Conservation (phyloP, 768 basidiomycete species). For the Mycena chlorophos region DNA sequence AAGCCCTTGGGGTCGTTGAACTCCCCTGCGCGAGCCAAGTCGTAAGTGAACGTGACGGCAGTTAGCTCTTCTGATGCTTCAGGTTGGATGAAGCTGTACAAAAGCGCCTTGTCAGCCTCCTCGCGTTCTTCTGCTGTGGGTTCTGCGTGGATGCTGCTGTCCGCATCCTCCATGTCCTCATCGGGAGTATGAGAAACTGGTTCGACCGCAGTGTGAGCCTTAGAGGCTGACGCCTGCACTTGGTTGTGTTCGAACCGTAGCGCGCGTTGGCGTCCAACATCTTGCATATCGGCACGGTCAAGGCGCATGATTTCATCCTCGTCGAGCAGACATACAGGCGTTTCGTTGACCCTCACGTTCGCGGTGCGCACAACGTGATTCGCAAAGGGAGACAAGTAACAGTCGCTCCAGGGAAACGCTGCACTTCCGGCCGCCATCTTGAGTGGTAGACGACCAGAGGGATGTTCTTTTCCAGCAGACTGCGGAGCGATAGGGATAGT, state of each 20-base stretch:
- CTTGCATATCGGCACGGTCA: neutral
- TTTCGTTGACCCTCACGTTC: neutral
- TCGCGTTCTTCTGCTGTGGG: neutral
- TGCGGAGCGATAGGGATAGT: neutral
- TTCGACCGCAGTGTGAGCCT: neutral
- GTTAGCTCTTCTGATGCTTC: neutral
- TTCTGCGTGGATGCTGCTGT: neutral
- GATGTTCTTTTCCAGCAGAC: neutral
- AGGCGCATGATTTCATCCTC: neutral
- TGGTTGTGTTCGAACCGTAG: neutral
- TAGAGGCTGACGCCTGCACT: no score
- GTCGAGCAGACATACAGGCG: neutral
- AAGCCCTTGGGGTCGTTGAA: neutral
- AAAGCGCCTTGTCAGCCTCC: neutral
- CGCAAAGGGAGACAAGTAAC: neutral
- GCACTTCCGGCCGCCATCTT: neutral
- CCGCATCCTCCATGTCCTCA: neutral
- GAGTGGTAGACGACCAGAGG: neutral
- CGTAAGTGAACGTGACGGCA: neutral
- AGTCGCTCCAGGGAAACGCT: neutral
- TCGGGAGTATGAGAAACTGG: neutral
- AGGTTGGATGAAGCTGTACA: neutral
- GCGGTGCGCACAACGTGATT: neutral
- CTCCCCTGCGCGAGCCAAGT: neutral
- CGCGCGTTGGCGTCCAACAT: no score